phyloP scores from a whole-genome alignment of 129 eudicot species.

The Helichrysum umbraculigerum region DNA sequence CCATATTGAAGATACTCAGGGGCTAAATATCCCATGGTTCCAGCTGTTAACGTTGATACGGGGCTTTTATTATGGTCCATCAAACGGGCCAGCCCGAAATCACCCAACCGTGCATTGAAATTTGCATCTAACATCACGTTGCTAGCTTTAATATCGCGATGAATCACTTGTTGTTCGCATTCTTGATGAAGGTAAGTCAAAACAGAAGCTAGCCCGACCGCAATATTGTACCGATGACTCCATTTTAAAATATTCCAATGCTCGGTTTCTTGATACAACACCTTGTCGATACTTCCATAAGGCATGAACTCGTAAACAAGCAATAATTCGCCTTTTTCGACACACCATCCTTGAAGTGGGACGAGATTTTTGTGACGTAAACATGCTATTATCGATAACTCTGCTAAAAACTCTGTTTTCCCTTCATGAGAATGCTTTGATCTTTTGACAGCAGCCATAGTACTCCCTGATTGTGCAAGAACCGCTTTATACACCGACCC shows the following conservation, averaged over 20 bases:
- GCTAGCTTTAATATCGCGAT: slow-evolving; percentile 84
- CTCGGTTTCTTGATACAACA: slow-evolving; percentile 50
- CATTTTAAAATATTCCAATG: slow-evolving; percentile 53
- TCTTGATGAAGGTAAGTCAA: slow-evolving; percentile 83
- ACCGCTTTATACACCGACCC: slow-evolving; percentile 86
- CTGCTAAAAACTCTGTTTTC: slow-evolving; percentile 75
- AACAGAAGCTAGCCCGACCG: slow-evolving; percentile 81
- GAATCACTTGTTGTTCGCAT: slow-evolving; percentile 93
- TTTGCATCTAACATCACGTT: slow-evolving; percentile 77
- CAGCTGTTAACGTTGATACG: slow-evolving; percentile 88
- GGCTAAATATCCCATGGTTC: slow-evolving; percentile 92
- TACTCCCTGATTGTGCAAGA: slow-evolving; percentile 35
- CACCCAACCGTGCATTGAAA: slow-evolving; percentile 70
- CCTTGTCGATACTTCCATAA: slow-evolving; percentile 72
- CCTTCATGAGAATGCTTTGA: slow-evolving; percentile 84
- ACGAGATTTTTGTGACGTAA: slow-evolving; percentile 79
- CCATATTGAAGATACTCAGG: slow-evolving; percentile 95
- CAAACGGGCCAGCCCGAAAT: slow-evolving; percentile 86
- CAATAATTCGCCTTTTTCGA: slow-evolving; percentile 75
- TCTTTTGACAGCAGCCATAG: slow-evolving; percentile 75
- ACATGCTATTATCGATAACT: slow-evolving; percentile 75
- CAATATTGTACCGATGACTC: slow-evolving; percentile 65
- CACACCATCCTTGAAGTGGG: slow-evolving; percentile 93
- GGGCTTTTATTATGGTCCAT: slow-evolving; percentile 93
- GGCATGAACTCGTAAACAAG: slow-evolving; percentile 93